These are phyloP conservation scores for Bremia lactucae DNA, from an alignment of 352 stramenopile species.

Conservation along the genomic window DNA sequence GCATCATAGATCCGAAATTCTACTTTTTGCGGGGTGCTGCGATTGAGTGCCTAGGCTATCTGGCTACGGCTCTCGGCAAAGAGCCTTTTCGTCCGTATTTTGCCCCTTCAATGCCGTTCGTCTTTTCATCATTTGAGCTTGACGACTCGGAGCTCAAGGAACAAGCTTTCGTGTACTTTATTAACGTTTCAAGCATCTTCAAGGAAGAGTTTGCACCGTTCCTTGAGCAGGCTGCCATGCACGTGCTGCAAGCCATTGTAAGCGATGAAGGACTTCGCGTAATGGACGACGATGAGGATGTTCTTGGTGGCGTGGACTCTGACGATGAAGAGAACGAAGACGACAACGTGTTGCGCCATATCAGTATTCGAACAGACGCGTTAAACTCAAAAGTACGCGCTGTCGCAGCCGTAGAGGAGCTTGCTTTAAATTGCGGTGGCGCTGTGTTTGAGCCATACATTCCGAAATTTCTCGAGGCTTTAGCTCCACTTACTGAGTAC, in stretches of 20 bases:
- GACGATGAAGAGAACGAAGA: constrained; percentile 74
- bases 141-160: constrained; percentile 96
- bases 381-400: constrained; percentile 81
- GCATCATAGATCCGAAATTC: constrained; percentile 87
- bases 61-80: constrained; percentile 93
- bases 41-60: constrained; percentile 97
- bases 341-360: constrained; percentile 57
- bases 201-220: constrained; percentile 94
- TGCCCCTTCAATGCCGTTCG: constrained; percentile 89
- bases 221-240: constrained; percentile 65
- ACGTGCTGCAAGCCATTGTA: constrained; percentile 60
- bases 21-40: constrained; percentile 91
- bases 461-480: constrained; percentile 65
- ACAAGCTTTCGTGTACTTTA: constrained; percentile 96
- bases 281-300: constrained; percentile 59
- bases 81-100: constrained; percentile 94
- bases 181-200: constrained; percentile 97
- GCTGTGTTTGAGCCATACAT: constrained; percentile 75
- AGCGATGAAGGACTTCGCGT: constrained; percentile 71
- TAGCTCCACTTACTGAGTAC: constrained; percentile 76
- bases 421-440: constrained; percentile 69
- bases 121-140: constrained; percentile 87
- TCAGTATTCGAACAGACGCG: constrained; percentile 81
- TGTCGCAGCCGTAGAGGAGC: constrained; percentile 72
- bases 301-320: constrained; percentile 62